Evolutionary conservation across 441 rosid genomes (phyloP).

Genomic region (Adansonia madagascariensis): DNA sequence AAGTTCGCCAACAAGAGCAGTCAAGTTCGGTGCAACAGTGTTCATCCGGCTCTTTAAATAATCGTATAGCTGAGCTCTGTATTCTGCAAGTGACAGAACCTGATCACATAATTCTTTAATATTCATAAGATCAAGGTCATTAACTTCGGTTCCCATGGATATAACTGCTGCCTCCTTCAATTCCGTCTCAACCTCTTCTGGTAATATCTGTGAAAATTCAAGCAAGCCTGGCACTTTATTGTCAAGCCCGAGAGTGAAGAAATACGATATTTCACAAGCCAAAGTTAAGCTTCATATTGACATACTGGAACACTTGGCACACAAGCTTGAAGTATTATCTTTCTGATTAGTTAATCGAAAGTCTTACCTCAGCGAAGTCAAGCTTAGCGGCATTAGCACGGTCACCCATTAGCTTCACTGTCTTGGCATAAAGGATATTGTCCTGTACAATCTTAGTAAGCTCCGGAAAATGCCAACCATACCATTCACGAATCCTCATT

Average conservation of each 20-base stretch:
- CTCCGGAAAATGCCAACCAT: slow-evolving; percentile 98
- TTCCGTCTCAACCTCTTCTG: slow-evolving; percentile 73
- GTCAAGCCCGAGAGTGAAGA: no score
- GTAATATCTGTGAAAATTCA: slow-evolving; percentile 47
- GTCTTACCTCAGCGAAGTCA: slow-evolving; percentile 80
- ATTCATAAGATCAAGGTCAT: slow-evolving; percentile 28
- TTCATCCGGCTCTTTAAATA: slow-evolving; percentile 87
- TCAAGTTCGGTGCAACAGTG: slow-evolving; percentile 82
- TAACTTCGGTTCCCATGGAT: slow-evolving; percentile 88
- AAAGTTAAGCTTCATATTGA: not conserved
- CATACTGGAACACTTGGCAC: not conserved
- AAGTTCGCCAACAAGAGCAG: slow-evolving; percentile 93
- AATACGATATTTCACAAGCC: not conserved
- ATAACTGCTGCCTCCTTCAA: slow-evolving; percentile 80
- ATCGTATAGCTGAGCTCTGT: slow-evolving; percentile 90
- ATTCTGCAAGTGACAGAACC: slow-evolving; percentile 77
- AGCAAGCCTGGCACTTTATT: not conserved
- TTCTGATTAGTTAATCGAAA: not conserved
- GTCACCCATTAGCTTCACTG: slow-evolving; percentile 78
- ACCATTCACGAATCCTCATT: slow-evolving; percentile 94
- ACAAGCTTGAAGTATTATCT: not conserved
- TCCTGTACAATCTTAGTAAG: slow-evolving; percentile 85
- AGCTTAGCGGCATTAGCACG: slow-evolving; percentile 79
- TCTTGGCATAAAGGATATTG: slow-evolving; percentile 81
- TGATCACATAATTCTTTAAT: slow-evolving; percentile 82